Evolutionary conservation across 768 basidiomycete species (phyloP), one percentile per base, ranked within the genome.

Genomic region (Melanogaster broomeanus): DNA sequence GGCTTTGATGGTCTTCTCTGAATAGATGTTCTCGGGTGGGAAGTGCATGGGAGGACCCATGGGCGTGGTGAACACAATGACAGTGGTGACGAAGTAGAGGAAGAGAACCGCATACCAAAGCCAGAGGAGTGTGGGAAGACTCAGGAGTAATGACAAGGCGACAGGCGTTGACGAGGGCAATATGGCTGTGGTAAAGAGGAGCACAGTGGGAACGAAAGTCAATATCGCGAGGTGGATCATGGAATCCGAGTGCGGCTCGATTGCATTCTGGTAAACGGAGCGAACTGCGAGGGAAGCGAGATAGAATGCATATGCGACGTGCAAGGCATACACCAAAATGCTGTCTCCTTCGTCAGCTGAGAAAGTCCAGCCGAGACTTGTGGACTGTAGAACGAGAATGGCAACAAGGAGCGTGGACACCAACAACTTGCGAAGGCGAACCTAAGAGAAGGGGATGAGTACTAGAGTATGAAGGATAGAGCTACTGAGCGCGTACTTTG

Each of bases 31-130:
- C 49, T 84, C 78, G n/a, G 84, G 73, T 1, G 89, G 87, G 61
- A 82, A 90, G 62, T 91, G 81, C 6, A 95, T 72, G 9, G 76
- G 71, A 0, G 94, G 94, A 0, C 93, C 93, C 33, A 79, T 74
- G 3, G 87, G 88, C 2, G 84, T 86, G 6, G 70, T 73, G 45
- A 74, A 63, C 16, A 72, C 66, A n/a, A 85, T 42, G 31, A 72
- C 50, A 49, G 72, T 72, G 2, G 77, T 70, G 16, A 80, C 33
- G 22, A 69, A 63, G 58, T 85, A 87, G 18, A 87, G 62, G 6
- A 59, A 72, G 15, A 87, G 61, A 9, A 76, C 71, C 3, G 76
- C 65, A 47, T 82, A 81, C 82, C 84, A 87, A 6, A 86, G 61
- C 22, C 55, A 65, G 57, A 54, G 59, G 43, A 28, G 70, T 6